phyloP scores from a whole-genome alignment of 768 basidiomycete genomes.

The Pleurotus platypus region DNA sequence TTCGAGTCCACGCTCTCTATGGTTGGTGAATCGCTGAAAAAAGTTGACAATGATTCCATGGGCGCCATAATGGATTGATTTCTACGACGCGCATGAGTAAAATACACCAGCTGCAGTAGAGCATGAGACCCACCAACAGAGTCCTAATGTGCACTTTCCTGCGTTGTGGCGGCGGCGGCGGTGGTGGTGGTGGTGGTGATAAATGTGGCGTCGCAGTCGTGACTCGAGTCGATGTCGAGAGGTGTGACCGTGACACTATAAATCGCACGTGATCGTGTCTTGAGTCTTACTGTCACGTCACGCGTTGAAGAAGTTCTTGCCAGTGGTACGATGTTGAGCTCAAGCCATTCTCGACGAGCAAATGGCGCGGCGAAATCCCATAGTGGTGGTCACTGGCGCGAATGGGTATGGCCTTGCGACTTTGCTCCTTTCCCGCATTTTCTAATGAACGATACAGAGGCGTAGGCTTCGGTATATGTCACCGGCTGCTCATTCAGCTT shows the following conservation, averaged over 20 bases:
- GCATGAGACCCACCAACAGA: too few species aligned
- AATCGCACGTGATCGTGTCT: conserved; percentile 7
- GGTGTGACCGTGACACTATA: background rate
- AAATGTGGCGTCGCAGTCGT: too few species aligned
- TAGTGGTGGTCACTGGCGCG: conserved; percentile 68
- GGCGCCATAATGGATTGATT: too few species aligned
- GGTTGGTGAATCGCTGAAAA: background rate
- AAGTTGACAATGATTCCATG: background rate
- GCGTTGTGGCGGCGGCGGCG: too few species aligned
- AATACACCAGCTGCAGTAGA: too few species aligned
- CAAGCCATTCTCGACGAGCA: conserved; percentile 4
- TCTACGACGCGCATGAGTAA: too few species aligned
- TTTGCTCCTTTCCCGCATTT: conserved; percentile 12
- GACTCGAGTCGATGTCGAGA: background rate
- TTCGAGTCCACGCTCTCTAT: background rate
- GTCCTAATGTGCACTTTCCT: too few species aligned
- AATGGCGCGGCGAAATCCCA: conserved; percentile 29
- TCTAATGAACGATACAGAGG: conserved; percentile 44
- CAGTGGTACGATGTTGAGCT: background rate
- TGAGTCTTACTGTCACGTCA: background rate
- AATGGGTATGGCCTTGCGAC: conserved; percentile 41
- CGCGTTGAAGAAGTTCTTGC: background rate
- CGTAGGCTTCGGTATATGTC: conserved; percentile 80
- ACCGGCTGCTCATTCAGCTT: conserved; percentile 70
- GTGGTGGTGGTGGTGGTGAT: too few species aligned